Evolutionary conservation across 1,284 basidiomycete genomes (phyloP).

Genomic region (Mycena citricolor): DNA sequence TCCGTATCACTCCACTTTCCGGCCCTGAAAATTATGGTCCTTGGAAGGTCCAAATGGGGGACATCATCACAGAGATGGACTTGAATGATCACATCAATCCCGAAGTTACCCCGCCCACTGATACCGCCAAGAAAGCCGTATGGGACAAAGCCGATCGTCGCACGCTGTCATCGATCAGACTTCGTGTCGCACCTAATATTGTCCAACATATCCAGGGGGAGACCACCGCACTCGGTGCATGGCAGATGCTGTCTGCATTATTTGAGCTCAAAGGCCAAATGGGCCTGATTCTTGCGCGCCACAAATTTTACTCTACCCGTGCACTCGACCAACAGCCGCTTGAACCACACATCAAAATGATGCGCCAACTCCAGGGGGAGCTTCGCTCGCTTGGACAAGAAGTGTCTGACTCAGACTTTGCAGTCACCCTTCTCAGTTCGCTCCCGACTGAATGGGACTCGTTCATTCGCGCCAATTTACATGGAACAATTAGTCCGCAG

Average conservation of each 20-base stretch:
- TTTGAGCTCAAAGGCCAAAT: background rate
- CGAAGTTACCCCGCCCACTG: background rate
- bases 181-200: background rate
- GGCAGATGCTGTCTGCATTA: background rate
- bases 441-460: conserved; percentile 19
- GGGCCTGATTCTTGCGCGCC: conserved; percentile 1
- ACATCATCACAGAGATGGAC: background rate
- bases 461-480: conserved; percentile 15
- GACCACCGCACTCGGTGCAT: conserved; percentile 1
- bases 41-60: background rate
- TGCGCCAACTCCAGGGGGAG: background rate
- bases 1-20: background rate
- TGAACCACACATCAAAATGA: background rate
- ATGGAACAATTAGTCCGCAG: background rate
- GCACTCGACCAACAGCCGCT: background rate
- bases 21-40: conserved; percentile 1
- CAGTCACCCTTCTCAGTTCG: conserved; percentile 7
- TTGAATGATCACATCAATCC: conserved; percentile 3
- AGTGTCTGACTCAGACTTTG: background rate
- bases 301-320: conserved; percentile 3
- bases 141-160: background rate
- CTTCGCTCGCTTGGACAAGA: background rate
- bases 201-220: background rate
- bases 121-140: background rate
- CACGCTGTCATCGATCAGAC: background rate